Evolutionary conservation across 139 green algal genomes (phyloP), one percentile per base, ranked within the genome.

Genomic region (Tetratostichococcus sp.): DNA sequence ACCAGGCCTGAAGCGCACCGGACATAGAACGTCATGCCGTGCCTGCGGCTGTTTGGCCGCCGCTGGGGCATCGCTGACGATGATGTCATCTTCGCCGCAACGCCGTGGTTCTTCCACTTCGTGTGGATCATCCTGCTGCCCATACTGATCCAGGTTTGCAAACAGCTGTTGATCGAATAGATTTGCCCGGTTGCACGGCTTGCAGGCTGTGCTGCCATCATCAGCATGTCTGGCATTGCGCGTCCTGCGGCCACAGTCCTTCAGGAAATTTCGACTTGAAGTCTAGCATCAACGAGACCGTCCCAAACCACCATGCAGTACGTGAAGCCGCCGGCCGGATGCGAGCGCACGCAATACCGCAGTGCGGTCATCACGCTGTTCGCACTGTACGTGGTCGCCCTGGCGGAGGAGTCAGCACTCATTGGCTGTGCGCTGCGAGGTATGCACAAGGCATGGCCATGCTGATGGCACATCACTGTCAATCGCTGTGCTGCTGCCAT

Each of bases 21-120:
- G n/a, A n/a, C n/a, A n/a, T n/a, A n/a, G n/a, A n/a, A n/a, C n/a
- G n/a, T n/a, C n/a, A 90, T 90, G 85, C 85, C 85, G n/a, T 83
- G 83, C 22, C 43, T 90, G 21, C 11, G 35, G 22, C 57, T 89
- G 57, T 86, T 89, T 68, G 75, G 73, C 26, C 72, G 85, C 14
- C 76, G 84, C 3, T 90, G 83, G 83, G 33, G 58, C 16, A 43
- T 87, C 1, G 79, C 81, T 26, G 68, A 67, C 4, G 85, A 90
- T 43, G 85, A 90, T 43, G 26, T 87, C 25, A 62, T 62, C 50
- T 62, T 62, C 19, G 50, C 50, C 19, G 50, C 50, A 17, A 62
- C 50, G 50, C 50, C 50, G 2, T 62, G 50, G 50, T 26, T 23
- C 17, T 62, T 62, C 50, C 50, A 62, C 50, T 26, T 62, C 19